Evolutionary conservation across 164 flowering plant genomes (phyloP), one percentile per base, ranked within the genome.

Genomic region (Chimonanthus praecox): DNA sequence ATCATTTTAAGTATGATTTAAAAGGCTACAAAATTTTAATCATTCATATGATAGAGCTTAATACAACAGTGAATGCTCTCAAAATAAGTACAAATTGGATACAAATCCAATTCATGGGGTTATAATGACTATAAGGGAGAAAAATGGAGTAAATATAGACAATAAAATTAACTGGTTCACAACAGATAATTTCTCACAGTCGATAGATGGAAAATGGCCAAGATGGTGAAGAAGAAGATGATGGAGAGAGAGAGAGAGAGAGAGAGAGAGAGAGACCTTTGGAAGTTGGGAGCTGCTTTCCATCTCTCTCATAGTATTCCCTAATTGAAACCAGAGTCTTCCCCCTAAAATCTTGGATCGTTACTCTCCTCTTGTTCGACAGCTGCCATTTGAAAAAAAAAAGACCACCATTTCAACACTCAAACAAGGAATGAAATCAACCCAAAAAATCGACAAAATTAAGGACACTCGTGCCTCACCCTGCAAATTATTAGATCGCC

Each of bases 401-500:
- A 54, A 54, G 7, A 54, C 11, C n/a, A 8, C 60, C 69, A 51
- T 47, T 47, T 7, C 51, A 47, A 13, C 63, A 9, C 13, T 3
- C 43, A 66, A 43, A n/a, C 8, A 51, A 46, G 10, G 13, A 58
- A 9, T 9, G 7, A 61, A 43, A 43, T 33, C 33, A 33, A 33
- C 33, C 33, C 33, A 70, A 10, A 15, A 62, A 50, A 63, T 18
- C 3, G 2, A 3, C 45, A 20, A 13, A 64, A 18, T 64, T 64
- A 50, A 68, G 68, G 60, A 49, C 51, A 64, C 15, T 7, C 2
- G 45, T 20, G 49, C 73, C 86, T 77, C 13, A 92, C 98, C 78
- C 83, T 83, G 77, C 99, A 95, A 74, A 95, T 79, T 74, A 95
- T 87, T 77, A 87, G 96, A 78, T 92, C 86, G 2, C 98, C 99